phyloP scores from a whole-genome alignment of 139 green algal genomes.

The Limnomonas spitsbergensis region DNA sequence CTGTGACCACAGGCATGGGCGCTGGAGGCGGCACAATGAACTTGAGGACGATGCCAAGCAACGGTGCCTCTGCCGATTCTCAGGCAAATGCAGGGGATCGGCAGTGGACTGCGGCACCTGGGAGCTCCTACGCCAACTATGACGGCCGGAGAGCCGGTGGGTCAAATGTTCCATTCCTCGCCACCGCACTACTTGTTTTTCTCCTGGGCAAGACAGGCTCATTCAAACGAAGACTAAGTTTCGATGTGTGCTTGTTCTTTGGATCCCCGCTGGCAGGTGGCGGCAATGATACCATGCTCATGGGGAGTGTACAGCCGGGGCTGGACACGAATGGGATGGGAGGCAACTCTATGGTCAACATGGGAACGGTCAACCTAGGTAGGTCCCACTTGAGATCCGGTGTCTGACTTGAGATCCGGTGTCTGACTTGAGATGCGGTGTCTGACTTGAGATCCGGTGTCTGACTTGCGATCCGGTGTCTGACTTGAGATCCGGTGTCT shows the following conservation, averaged over 20 bases:
- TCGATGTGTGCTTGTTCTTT: not conserved
- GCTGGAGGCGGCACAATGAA: not conserved
- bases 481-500: too few relatives aligned
- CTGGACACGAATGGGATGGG: not conserved
- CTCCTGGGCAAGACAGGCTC: too few relatives aligned
- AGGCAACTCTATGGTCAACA: slow-evolving; percentile 12
- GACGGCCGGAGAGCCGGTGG: not conserved
- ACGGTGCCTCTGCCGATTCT: not conserved
- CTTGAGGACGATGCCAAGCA: slow-evolving; percentile 3
- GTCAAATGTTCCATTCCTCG: too few relatives aligned
- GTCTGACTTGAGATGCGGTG: too few relatives aligned
- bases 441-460: too few relatives aligned
- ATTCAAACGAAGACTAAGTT: too few relatives aligned
- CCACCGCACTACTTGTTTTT: too few relatives aligned
- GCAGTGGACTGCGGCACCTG: not conserved
- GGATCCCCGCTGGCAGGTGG: not conserved
- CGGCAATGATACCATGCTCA: slow-evolving; percentile 5
- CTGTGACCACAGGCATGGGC: too few relatives aligned
- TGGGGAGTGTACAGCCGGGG: slow-evolving; percentile 1
- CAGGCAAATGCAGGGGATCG: not conserved
- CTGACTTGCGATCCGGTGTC: too few relatives aligned
- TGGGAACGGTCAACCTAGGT: not conserved
- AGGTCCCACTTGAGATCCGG: too few relatives aligned
- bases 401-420: too few relatives aligned
- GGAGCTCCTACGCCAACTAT: not conserved